Percentiles rank a stretch among this genome's conserved stretches.
These are phyloP conservation scores for Fusarium stilboides DNA, from an alignment of 2,329 filamentous ascomycete genomes.

Conservation along the genomic window DNA sequence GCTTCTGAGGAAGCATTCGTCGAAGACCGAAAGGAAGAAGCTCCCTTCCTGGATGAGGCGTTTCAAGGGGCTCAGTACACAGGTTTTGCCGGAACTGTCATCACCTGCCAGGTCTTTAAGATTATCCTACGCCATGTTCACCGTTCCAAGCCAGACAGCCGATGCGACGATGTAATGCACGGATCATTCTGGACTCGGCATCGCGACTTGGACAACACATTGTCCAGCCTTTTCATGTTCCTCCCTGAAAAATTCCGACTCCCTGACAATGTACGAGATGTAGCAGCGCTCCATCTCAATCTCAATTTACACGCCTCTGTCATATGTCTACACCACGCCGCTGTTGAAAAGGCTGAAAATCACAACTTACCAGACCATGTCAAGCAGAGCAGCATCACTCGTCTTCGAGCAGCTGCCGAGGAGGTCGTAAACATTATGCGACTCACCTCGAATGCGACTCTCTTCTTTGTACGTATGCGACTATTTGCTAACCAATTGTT, in stretches of 20 bases:
- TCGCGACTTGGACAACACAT: conserved; percentile 82
- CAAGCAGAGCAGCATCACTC: conserved; percentile 78
- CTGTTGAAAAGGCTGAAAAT: conserved; percentile 85
- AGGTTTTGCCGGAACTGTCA: conserved; percentile 78
- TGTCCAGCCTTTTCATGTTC: conserved; percentile 84
- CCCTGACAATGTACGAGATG: conserved; percentile 76
- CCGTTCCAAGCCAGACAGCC: conserved; percentile 77
- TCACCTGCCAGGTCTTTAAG: conserved; percentile 86
- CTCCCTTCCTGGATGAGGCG: conserved; percentile 74
- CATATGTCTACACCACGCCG: conserved; percentile 91
- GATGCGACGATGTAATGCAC: conserved; percentile 79
- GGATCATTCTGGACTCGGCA: conserved; percentile 91
- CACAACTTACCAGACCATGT: conserved; percentile 76
- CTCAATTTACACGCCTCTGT: conserved; percentile 90
- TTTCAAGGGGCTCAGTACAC: conserved; percentile 76
- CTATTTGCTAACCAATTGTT: background rate
- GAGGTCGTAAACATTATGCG: conserved; percentile 89
- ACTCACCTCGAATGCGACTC: conserved; percentile 79
- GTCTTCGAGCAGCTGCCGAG: conserved; percentile 84
- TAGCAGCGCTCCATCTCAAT: conserved; percentile 85
- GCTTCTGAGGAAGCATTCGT: conserved; percentile 83
- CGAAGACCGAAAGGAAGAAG: conserved; percentile 73
- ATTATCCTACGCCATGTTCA: conserved; percentile 86
- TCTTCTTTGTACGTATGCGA: conserved; percentile 71
- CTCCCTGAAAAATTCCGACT: conserved; percentile 82